These are phyloP conservation scores for Cucumis hystrix DNA, from an alignment of 306 rosid species.

Conservation along the genomic window DNA sequence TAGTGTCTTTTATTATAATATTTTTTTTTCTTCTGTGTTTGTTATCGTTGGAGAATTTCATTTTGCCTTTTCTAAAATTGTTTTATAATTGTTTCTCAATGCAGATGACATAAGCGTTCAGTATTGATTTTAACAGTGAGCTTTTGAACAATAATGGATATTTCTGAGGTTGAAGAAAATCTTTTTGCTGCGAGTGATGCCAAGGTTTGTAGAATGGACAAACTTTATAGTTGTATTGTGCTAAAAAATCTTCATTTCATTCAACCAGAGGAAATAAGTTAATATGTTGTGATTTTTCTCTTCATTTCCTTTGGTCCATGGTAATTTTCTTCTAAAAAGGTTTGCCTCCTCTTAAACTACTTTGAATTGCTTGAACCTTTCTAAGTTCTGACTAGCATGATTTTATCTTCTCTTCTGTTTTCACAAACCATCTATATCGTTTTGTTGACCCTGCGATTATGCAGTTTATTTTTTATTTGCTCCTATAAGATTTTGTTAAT, in stretches of 20 bases:
- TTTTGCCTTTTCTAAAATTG: neutral
- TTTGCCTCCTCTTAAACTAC: no score
- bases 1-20: neutral
- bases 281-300: no score
- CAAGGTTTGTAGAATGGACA: neutral
- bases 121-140: no score
- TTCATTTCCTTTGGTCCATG: no score
- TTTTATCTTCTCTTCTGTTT: neutral
- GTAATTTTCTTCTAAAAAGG: no score
- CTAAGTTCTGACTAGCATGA: neutral
- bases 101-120: no score
- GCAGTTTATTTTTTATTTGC: no score
- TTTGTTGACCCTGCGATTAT: neutral
- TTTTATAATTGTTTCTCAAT: no score
- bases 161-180: no score
- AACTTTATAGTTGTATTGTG: neutral
- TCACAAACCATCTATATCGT: neutral
- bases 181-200: no score
- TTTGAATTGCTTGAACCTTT: neutral
- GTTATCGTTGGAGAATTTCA: neutral
- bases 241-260: neutral
- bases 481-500: neutral
- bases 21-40: neutral
- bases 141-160: no score
- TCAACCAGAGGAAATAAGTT: no score